phyloP scores from a whole-genome alignment of 2,329 filamentous ascomycete genomes.

The Ceratocystis albifundus region DNA sequence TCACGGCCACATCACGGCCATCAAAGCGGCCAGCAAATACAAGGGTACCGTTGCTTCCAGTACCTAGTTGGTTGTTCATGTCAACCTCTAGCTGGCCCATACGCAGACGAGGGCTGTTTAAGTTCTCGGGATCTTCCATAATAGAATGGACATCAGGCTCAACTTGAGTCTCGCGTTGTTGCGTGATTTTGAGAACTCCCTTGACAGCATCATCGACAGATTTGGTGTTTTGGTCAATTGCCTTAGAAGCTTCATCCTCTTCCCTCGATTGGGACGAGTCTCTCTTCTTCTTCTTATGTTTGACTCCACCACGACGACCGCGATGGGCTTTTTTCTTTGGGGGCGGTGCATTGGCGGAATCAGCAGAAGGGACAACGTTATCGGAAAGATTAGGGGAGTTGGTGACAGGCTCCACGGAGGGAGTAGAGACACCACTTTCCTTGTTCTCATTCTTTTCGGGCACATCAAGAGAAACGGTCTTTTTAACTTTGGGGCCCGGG shows the following conservation, averaged over 20 bases:
- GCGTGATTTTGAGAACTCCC: slow-evolving; percentile 47
- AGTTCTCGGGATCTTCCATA: slow-evolving; percentile 46
- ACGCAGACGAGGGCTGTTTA: slow-evolving; percentile 47
- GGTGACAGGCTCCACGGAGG: slow-evolving; percentile 4
- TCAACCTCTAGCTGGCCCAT: slow-evolving; percentile 56
- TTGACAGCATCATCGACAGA: slow-evolving; percentile 51
- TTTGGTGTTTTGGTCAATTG: slow-evolving; percentile 5
- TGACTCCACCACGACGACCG: slow-evolving; percentile 59
- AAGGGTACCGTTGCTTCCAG: slow-evolving; percentile 91
- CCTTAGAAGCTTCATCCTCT: slow-evolving; percentile 33
- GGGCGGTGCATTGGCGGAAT: slow-evolving; percentile 26
- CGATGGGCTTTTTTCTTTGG: slow-evolving; percentile 55
- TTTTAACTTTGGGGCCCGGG: background rate
- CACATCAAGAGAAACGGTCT: background rate
- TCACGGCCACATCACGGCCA: slow-evolving; percentile 84
- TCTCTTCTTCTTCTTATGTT: slow-evolving; percentile 48
- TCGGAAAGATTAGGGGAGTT: slow-evolving; percentile 17
- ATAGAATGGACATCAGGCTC: slow-evolving; percentile 53
- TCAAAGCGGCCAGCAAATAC: slow-evolving; percentile 94
- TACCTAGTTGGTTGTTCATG: slow-evolving; percentile 51
- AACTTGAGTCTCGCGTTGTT: slow-evolving; percentile 35
- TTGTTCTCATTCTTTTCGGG: slow-evolving; percentile 9
- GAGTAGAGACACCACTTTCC: background rate
- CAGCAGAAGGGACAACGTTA: slow-evolving; percentile 8
- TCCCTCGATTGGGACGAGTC: slow-evolving; percentile 41